These are phyloP conservation scores for Candida buenavistaensis DNA, from an alignment of 1,139 yeast species.

Conservation along the genomic window DNA sequence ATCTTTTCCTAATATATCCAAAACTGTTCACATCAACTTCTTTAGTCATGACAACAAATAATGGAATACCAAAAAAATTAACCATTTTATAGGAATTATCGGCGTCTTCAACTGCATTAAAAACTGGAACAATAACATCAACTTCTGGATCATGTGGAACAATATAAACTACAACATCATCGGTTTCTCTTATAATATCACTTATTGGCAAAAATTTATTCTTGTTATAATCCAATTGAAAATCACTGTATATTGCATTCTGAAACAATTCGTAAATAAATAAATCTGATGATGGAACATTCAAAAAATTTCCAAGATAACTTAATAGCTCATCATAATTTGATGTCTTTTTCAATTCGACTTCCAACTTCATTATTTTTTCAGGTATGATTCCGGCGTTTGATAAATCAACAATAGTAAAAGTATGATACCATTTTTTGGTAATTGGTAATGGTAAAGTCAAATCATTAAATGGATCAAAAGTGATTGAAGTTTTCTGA, in stretches of 20 bases:
- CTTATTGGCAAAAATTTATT: conserved; percentile 65
- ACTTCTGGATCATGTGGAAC: conserved; percentile 44
- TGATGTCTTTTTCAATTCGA: conserved; percentile 68
- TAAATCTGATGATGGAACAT: conserved; percentile 44
- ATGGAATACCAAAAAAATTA: conserved; percentile 67
- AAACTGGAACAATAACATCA: conserved; percentile 68
- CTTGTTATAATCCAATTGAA: conserved; percentile 61
- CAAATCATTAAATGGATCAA: conserved; percentile 91
- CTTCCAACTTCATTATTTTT: conserved; percentile 50
- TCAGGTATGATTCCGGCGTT: conserved; percentile 38
- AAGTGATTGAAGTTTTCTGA: conserved; percentile 77
- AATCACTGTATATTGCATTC: conserved; percentile 66
- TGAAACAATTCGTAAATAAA: conserved; percentile 73
- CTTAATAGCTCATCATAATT: conserved; percentile 63
- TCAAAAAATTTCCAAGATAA: conserved; percentile 56
- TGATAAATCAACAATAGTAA: conserved; percentile 60
- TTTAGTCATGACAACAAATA: conserved; percentile 58
- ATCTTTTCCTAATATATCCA: conserved; percentile 55
- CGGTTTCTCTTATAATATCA: conserved; percentile 64
- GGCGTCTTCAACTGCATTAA: conserved; percentile 51
- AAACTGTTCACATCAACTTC: conserved; percentile 49
- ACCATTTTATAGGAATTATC: conserved; percentile 38
- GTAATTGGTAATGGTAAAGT: conserved; percentile 87
- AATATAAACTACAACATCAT: conserved; percentile 70
- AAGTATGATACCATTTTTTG: conserved; percentile 68